A percentile compares a stretch with the other conserved stretches of the same genome.
Conservation (phyloP, 208 protist species). For the Trypanosoma conorhini region DNA sequence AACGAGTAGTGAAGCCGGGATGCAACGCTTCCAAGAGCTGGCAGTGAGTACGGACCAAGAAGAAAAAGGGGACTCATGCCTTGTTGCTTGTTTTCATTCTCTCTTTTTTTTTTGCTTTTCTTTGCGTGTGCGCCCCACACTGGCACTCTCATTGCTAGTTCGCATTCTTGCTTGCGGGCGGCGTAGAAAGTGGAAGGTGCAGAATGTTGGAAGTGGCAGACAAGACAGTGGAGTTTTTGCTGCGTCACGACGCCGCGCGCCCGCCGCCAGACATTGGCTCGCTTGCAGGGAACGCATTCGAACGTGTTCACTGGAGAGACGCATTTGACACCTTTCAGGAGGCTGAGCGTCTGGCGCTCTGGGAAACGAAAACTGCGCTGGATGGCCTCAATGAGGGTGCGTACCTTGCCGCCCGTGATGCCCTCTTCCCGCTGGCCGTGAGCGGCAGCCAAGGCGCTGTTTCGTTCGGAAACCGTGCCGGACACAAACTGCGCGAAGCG, state of each 20-base stretch:
- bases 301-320: constrained; percentile 62
- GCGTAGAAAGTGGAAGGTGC: neutral
- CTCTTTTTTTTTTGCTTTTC: constrained; percentile 4
- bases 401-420: constrained; percentile 60
- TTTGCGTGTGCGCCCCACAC: neutral
- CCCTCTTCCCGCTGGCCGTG: constrained; percentile 69
- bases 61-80: neutral
- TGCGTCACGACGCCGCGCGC: constrained; percentile 36
- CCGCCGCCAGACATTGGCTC: constrained; percentile 37
- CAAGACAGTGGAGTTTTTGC: constrained; percentile 68
- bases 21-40: neutral
- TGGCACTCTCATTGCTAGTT: neutral
- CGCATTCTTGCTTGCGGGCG: neutral
- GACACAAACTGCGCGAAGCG: constrained; percentile 88
- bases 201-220: constrained; percentile 65
- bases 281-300: constrained; percentile 30
- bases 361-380: constrained; percentile 61
- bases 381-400: constrained; percentile 39
- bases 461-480: constrained; percentile 84
- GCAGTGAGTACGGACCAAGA: neutral
- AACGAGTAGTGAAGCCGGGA: neutral
- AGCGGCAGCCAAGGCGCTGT: constrained; percentile 32
- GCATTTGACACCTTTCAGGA: constrained; percentile 69
- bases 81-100: constrained; percentile 4
- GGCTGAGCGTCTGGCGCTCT: constrained; percentile 44